Percentiles rank a stretch among this genome's conserved stretches.
These are phyloP conservation scores for Phytopythium chamaehyphon DNA, from an alignment of 352 stramenopile species.

Conservation along the genomic window DNA sequence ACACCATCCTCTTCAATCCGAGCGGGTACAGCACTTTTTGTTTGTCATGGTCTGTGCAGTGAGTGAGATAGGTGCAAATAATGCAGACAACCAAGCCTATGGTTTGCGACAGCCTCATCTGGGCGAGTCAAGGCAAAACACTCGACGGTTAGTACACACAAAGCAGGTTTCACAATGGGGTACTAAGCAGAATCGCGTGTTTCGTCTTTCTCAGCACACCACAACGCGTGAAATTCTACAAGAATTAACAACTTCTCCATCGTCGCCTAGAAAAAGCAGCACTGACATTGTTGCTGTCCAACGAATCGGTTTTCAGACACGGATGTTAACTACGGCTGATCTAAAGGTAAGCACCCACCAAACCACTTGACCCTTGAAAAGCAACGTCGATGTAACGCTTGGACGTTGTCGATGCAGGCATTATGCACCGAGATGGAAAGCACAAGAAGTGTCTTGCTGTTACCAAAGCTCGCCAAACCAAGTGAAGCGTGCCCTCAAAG, in stretches of 20 bases:
- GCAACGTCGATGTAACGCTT: background rate
- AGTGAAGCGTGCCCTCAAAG: background rate
- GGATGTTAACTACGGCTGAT: constrained; percentile 16
- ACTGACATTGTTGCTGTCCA: constrained; percentile 22
- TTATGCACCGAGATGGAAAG: constrained; percentile 38
- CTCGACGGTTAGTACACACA: constrained; percentile 19
- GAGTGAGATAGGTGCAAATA: background rate
- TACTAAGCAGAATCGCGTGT: background rate
- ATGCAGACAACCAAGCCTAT: constrained; percentile 48
- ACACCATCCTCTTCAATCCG: constrained; percentile 57
- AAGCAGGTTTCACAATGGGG: background rate
- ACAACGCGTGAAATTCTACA: constrained; percentile 37
- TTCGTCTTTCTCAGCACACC: constrained; percentile 26
- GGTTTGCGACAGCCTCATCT: constrained; percentile 50
- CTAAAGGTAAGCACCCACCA: constrained; percentile 31
- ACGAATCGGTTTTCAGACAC: constrained; percentile 27
- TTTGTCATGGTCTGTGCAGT: background rate
- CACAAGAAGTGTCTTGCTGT: constrained; percentile 8
- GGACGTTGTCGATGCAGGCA: constrained; percentile 9
- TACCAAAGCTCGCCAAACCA: background rate
- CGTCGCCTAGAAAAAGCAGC: background rate
- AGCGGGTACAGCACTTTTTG: constrained; percentile 26
- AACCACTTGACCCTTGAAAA: background rate
- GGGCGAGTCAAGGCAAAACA: constrained; percentile 34
- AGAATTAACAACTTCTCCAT: constrained; percentile 13